Base-by-base conservation (phyloP, 2,329 filamentous ascomycete species). In the Trichoderma sp. region DNA sequence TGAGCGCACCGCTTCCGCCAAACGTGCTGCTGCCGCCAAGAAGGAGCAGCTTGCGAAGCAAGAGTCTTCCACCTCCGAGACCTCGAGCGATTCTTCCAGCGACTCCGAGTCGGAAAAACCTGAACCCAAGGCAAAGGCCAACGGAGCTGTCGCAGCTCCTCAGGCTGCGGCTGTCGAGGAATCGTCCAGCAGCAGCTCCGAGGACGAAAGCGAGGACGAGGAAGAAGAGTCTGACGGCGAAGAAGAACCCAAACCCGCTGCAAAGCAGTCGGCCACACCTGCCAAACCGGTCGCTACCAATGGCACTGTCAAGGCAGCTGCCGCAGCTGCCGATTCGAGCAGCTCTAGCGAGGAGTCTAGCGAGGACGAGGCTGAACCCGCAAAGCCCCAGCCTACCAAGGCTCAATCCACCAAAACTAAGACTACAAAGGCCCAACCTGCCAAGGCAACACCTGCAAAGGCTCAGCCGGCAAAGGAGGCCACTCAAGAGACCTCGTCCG, bases 1-100 rank as follows among this genome's bases (percentile, higher is more conserved):
- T 69, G 78, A 79, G 66, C 75, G 75, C 63, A 73, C 72, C 54
- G 68, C 73, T 44, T 67, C 72, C 19, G 67, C 71, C 39, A 74
- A 72, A 41, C 69, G 67, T 3, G 24, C n/a, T 44, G 58, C 64
- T n/a, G 48, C 65, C 28, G 34, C 50, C 41, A 68, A 68, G 28
- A 65, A 69, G 26, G 47, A 62, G 24, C 51, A 62, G 44, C n/a
- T 28, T 34, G 43, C 50, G 12, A 65, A 65, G 51, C 55, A 65
- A 28, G 64, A 65, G n/a, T 21, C 24, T 2, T 65, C 60, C 24
- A 47, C 60, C 1, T 69, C 71, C 19, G 66, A 55, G 5, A 69
- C 70, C 1, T 55, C 58, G 10, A 52, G 61, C 50, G 58, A 63
- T 12, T 66, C 64, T 2, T 66, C 64, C 44, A 66, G 64, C 52